These are phyloP conservation scores for Bonia amplexicaulis DNA, from an alignment of 176 grass and related monocot species.

Conservation along the genomic window DNA sequence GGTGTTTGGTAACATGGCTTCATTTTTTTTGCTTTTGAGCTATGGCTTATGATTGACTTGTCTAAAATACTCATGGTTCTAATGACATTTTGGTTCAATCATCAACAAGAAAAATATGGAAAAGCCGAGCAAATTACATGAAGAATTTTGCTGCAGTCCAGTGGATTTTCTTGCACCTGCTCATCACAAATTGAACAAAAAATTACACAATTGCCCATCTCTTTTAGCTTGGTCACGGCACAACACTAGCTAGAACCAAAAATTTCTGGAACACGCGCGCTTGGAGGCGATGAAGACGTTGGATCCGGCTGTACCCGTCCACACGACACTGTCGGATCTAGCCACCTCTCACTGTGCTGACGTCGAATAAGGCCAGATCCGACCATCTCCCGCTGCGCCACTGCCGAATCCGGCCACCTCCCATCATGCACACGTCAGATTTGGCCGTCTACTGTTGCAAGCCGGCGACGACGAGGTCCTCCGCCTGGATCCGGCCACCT, in stretches of 20 bases:
- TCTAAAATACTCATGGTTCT: too few species aligned
- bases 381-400: too few species aligned
- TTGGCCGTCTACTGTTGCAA: fast-evolving
- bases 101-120: not conserved
- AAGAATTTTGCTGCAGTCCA: not conserved
- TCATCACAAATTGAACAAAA: not conserved
- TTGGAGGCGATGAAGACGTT: not conserved
- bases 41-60: too few species aligned
- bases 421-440: too few species aligned
- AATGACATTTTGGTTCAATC: not conserved
- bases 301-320: fast-evolving
- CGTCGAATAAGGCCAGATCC: too few species aligned
- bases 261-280: not conserved
- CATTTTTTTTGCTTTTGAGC: too few species aligned
- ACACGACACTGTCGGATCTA: fast-evolving
- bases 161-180: not conserved
- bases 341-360: too few species aligned
- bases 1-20: too few species aligned
- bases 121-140: not conserved
- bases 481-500: too few species aligned
- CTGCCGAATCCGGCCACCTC: too few species aligned
- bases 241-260: not conserved
- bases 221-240: not conserved
- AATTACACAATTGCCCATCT: not conserved
- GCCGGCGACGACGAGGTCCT: too few species aligned